A percentile compares a stretch with the other conserved stretches of the same genome.
Conservation (phyloP, 805 yeast species). For the Yarrowia hollandica region DNA sequence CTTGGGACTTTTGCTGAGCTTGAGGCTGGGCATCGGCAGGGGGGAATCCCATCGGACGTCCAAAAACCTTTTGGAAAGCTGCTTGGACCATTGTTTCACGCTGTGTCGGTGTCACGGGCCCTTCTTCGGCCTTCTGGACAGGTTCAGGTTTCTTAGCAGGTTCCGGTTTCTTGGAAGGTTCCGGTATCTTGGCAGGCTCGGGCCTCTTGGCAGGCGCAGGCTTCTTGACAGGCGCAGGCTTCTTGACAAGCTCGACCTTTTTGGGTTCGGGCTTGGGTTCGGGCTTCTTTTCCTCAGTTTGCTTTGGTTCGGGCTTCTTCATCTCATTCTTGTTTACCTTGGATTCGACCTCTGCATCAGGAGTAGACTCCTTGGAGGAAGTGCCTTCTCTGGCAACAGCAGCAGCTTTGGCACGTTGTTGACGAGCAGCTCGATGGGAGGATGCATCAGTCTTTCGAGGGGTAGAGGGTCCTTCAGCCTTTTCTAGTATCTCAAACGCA, state of each 20-base stretch:
- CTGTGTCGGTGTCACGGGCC: too few species aligned
- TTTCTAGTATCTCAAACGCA: not conserved
- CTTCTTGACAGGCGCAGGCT: not conserved
- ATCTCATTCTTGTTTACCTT: not conserved
- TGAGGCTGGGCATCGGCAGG: too few species aligned
- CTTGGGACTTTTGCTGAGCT: too few species aligned
- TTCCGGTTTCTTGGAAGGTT: too few species aligned
- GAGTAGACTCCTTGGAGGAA: slow-evolving; percentile 4
- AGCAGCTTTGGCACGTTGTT: slow-evolving; percentile 1
- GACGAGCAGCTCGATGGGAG: not conserved
- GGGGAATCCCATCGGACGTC: too few species aligned
- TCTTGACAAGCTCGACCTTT: not conserved
- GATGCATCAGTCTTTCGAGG: not conserved
- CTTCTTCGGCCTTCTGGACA: too few species aligned
- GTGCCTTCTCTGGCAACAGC: not conserved
- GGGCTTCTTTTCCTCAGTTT: not conserved
- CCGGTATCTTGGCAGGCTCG: too few species aligned
- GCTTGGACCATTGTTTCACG: too few species aligned
- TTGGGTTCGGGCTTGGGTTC: not conserved
- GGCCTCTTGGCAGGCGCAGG: not conserved
- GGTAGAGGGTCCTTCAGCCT: not conserved
- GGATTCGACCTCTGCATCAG: not conserved
- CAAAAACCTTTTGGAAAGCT: too few species aligned
- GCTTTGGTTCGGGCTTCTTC: not conserved
- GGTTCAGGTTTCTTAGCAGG: too few species aligned